Conservation (phyloP, 768 basidiomycete species). For the Tylopilus felleus region DNA sequence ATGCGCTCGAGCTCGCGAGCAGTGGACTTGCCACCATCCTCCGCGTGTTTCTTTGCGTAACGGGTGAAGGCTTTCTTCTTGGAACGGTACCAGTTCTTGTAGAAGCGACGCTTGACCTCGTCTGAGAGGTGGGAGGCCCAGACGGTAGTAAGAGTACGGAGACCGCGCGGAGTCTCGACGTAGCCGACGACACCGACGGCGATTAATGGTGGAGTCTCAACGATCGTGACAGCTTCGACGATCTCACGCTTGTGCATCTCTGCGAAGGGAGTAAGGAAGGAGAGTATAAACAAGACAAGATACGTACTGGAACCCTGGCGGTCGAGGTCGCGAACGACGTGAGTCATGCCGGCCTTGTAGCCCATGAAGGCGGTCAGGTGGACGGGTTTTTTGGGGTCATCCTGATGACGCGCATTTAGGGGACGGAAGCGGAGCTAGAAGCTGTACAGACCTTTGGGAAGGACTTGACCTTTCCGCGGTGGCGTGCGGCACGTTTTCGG, state of each 20-base stretch:
- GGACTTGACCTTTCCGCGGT: constrained; percentile 98
- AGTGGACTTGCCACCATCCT: constrained; percentile 88
- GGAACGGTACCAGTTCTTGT: constrained; percentile 99
- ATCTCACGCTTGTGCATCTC: constrained; percentile 99
- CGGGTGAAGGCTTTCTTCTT: constrained; percentile 99
- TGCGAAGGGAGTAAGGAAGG: constrained; percentile 32
- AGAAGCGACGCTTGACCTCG: constrained; percentile 98
- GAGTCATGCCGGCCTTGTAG: constrained; percentile 99
- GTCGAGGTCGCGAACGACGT: constrained; percentile 98
- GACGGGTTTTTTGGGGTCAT: constrained; percentile 98
- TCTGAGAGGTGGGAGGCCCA: constrained; percentile 98
- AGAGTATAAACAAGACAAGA: neutral
- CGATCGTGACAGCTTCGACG: constrained; percentile 93
- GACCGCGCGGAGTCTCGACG: constrained; percentile 98
- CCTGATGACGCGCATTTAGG: constrained; percentile 45
- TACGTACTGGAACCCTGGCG: constrained; percentile 97
- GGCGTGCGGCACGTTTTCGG: constrained; percentile 93
- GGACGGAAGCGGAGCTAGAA: neutral
- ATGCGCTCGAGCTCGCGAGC: constrained; percentile 98
- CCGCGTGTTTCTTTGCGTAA: constrained; percentile 99
- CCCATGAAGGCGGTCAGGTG: constrained; percentile 98
- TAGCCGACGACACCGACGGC: constrained; percentile 98
- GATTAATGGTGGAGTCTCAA: constrained; percentile 97
- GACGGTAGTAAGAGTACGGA: constrained; percentile 97
- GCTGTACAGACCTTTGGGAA: constrained; percentile 83